Conservation (phyloP, 345 rosid genomes). For the Sisymbrium irio region DNA sequence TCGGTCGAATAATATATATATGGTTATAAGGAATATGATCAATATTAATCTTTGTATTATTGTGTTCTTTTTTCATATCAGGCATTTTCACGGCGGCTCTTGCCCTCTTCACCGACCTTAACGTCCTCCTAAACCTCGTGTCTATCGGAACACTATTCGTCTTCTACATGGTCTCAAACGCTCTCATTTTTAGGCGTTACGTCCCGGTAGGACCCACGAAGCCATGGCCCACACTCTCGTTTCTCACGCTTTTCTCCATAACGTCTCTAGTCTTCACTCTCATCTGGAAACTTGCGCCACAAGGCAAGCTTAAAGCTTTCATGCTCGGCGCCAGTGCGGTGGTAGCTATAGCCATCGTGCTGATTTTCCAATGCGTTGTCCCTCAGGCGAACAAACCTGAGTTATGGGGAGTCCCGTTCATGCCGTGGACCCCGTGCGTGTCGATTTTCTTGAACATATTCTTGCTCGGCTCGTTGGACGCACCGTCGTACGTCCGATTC, state of each 20-base stretch:
- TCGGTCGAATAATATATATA: not conserved
- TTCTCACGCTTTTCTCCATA: slow-evolving; percentile 56
- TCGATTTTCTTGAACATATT: slow-evolving; percentile 86
- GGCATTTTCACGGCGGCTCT: slow-evolving; percentile 82
- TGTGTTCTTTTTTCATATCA: slow-evolving; percentile 32
- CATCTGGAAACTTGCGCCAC: slow-evolving; percentile 59
- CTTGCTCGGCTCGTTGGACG: slow-evolving; percentile 68
- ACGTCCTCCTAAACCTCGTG: slow-evolving; percentile 71
- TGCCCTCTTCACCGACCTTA: slow-evolving; percentile 75
- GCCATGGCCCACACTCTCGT: slow-evolving; percentile 76
- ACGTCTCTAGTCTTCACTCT: slow-evolving; percentile 66
- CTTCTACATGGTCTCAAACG: slow-evolving; percentile 95
- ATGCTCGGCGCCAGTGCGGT: slow-evolving; percentile 47
- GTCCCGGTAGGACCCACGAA: slow-evolving; percentile 58
- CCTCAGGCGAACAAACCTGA: slow-evolving; percentile 73
- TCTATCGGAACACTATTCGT: slow-evolving; percentile 93
- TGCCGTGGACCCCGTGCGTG: slow-evolving; percentile 87
- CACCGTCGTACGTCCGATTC: slow-evolving; percentile 66
- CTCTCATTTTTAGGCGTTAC: slow-evolving; percentile 75
- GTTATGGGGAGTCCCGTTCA: slow-evolving; percentile 86
- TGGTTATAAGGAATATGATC: not conserved
- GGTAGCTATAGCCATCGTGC: slow-evolving; percentile 44
- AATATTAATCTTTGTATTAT: not conserved
- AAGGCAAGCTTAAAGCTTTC: slow-evolving; percentile 50
- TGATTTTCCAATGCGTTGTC: slow-evolving; percentile 50